Conservation (phyloP, 768 basidiomycete species). For the Tricholoma sp. region DNA sequence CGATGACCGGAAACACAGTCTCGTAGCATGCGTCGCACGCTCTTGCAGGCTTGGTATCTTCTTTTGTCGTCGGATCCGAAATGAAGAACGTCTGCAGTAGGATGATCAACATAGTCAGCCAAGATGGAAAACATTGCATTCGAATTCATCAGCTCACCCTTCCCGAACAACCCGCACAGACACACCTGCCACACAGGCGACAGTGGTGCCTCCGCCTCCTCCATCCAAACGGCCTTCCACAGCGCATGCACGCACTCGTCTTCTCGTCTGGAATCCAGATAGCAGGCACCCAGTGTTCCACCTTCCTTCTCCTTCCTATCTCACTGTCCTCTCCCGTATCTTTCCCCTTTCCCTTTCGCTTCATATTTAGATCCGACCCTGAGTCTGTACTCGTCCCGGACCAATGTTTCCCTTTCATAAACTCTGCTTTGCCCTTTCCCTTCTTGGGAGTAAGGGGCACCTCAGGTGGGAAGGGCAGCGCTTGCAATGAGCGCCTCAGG, state of each 20-base stretch:
- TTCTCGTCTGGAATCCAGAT: conserved; percentile 90
- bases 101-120: too few relatives aligned
- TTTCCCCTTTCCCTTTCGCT: conserved; percentile 8
- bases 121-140: too few relatives aligned
- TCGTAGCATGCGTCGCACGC: conserved; percentile 87
- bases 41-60: conserved; percentile 55
- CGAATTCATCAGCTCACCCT: conserved; percentile 41
- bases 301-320: conserved; percentile 41
- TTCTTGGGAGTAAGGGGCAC: conserved; percentile 5
- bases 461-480: conserved; percentile 58
- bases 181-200: conserved; percentile 78
- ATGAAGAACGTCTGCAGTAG: conserved; percentile 77
- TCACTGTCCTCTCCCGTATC: conserved; percentile 12
- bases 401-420: neutral
- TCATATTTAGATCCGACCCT: neutral
- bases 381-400: neutral
- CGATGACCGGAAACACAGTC: conserved; percentile 70
- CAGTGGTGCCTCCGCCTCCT: conserved; percentile 81
- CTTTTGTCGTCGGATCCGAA: conserved; percentile 45
- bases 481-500: conserved; percentile 67
- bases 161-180: conserved; percentile 80
- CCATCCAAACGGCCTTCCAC: conserved; percentile 73
- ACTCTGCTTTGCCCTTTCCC: conserved; percentile 3
- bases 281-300: conserved; percentile 84
- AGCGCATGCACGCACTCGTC: conserved; percentile 83